These are phyloP conservation scores for Stephanodiscus triporus DNA, from an alignment of 108 stramenopile genomes.

Conservation along the genomic window DNA sequence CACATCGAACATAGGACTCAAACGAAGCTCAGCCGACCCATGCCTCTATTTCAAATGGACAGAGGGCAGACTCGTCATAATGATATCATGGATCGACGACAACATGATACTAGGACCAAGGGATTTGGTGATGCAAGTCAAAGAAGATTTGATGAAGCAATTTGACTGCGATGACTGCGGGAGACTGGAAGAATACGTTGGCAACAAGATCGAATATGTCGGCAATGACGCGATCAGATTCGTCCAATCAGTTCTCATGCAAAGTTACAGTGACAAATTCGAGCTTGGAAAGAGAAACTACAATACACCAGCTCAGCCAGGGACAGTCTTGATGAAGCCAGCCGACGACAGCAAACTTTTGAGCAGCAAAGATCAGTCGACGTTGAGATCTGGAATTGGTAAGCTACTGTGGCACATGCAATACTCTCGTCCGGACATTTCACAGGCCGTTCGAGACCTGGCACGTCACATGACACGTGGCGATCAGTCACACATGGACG, in stretches of 20 bases:
- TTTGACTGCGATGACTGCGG: conserved; percentile 47
- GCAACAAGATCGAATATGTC: conserved; percentile 37
- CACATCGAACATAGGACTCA: conserved; percentile 9
- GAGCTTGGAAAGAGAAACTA: conserved; percentile 1
- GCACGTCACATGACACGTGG: not conserved
- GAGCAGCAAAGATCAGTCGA: not conserved
- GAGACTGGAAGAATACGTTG: conserved; percentile 48
- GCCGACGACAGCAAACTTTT: not conserved
- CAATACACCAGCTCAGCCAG: conserved; percentile 31
- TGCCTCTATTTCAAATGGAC: conserved; percentile 45
- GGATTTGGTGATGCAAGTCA: conserved; percentile 8
- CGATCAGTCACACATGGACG: not conserved
- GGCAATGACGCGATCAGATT: conserved; percentile 13
- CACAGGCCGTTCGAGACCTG: not conserved
- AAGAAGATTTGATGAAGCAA: conserved; percentile 9
- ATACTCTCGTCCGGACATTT: conserved; percentile 31
- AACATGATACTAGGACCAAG: conserved; percentile 21
- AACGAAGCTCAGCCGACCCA: conserved; percentile 39
- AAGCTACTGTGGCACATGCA: conserved; percentile 37
- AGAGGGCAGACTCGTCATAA: conserved; percentile 20
- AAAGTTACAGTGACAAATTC: conserved; percentile 43
- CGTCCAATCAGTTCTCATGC: conserved; percentile 54
- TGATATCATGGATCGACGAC: conserved; percentile 52
- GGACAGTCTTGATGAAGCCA: not conserved
- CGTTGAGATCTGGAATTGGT: conserved; percentile 28